Evolutionary conservation across 257 asterid species (phyloP).

Genomic region (Solanum stenotomum): DNA sequence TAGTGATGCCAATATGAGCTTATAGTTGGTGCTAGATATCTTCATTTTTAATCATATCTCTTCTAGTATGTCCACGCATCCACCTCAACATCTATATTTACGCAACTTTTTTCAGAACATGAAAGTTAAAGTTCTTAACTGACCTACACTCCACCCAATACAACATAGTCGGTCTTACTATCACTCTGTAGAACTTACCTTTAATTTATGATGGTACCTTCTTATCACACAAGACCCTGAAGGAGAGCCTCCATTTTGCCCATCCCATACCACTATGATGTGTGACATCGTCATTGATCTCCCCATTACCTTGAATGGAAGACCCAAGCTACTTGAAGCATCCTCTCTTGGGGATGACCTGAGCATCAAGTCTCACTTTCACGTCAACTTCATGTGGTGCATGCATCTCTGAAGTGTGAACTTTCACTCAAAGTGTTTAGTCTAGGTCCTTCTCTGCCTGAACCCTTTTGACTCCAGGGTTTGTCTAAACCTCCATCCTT

Average conservation of each 20-base stretch:
- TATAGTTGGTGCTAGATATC: neutral
- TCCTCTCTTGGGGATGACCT: neutral
- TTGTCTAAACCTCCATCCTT: neutral
- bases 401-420: neutral
- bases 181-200: neutral
- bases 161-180: neutral
- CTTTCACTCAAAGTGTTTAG: neutral
- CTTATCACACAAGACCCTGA: neutral
- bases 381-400: neutral
- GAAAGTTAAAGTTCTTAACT: neutral
- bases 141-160: neutral
- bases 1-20: neutral
- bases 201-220: neutral
- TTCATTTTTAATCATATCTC: neutral
- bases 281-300: neutral
- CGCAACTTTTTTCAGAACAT: neutral
- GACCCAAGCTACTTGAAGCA: neutral
- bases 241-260: neutral
- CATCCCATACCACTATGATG: neutral
- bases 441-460: neutral
- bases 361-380: neutral
- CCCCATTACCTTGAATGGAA: neutral
- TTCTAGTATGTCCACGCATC: neutral
- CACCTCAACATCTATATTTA: neutral
- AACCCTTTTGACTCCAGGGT: neutral